Conservation (phyloP, 208 protist genomes). For the Acanthamoeba triangularis region DNA sequence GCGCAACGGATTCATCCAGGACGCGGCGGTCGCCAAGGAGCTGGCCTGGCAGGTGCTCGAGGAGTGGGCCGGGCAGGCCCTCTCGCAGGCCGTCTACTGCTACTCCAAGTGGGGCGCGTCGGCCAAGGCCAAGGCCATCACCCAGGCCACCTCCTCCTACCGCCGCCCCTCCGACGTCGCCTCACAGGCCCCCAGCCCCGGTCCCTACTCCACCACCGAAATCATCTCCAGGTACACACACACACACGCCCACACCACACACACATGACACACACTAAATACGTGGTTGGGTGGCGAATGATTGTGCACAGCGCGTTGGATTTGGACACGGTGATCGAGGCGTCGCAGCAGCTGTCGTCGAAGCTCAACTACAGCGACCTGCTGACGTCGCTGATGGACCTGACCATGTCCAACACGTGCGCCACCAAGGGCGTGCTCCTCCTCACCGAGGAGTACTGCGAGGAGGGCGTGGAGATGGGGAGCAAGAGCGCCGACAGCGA, state of each 20-base stretch:
- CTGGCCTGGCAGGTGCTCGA: conserved; percentile 54
- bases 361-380: conserved; percentile 59
- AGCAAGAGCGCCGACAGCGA: not conserved
- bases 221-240: conserved; percentile 30
- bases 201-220: not conserved
- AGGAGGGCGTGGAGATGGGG: not conserved
- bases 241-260: not conserved
- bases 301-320: not conserved
- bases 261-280: not conserved
- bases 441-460: conserved; percentile 21
- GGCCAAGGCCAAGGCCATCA: conserved; percentile 23
- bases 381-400: conserved; percentile 60
- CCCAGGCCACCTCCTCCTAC: not conserved
- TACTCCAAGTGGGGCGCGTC: conserved; percentile 49
- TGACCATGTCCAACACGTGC: conserved; percentile 15
- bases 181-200: not conserved
- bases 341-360: conserved; percentile 51
- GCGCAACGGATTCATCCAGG: conserved; percentile 46
- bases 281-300: not conserved
- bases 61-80: conserved; percentile 7
- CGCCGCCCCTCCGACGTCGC: not conserved
- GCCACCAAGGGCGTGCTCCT: conserved; percentile 51
- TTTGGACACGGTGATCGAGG: conserved; percentile 50
- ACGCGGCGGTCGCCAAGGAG: conserved; percentile 70
- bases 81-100: conserved; percentile 22